Evolutionary conservation across 2,329 filamentous ascomycete genomes (phyloP).

Genomic region (Nigrograna mackinnonii): DNA sequence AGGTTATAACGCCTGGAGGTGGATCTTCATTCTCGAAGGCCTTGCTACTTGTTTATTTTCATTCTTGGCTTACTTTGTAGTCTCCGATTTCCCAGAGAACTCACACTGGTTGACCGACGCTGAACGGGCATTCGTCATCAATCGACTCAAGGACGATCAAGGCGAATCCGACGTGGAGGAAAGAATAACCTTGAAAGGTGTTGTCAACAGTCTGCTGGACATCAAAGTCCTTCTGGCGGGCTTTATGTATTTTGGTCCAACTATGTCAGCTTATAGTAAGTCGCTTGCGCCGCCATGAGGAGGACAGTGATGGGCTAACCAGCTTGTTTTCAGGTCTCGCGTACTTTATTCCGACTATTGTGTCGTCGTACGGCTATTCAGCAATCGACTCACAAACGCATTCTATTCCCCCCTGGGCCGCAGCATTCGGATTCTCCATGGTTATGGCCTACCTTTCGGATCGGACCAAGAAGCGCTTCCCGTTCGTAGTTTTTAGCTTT

Average conservation of each 20-base stretch:
- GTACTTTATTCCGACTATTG: constrained; percentile 46
- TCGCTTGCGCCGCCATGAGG: constrained; percentile 7
- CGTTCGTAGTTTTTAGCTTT: constrained; percentile 14
- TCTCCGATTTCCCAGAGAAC: constrained; percentile 63
- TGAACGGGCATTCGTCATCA: constrained; percentile 57
- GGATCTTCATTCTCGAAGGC: constrained; percentile 1
- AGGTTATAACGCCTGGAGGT: background rate
- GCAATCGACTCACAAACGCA: constrained; percentile 32
- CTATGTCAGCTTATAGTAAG: constrained; percentile 43
- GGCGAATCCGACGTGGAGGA: constrained; percentile 67
- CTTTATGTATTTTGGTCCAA: constrained; percentile 69
- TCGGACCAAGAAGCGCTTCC: constrained; percentile 7
- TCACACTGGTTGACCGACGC: constrained; percentile 56
- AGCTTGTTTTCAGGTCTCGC: constrained; percentile 1
- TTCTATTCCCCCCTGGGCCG: constrained; percentile 36
- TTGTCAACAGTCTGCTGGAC: constrained; percentile 60
- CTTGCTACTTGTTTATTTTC: background rate
- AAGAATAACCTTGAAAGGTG: constrained; percentile 63
- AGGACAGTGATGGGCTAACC: background rate
- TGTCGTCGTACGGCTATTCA: constrained; percentile 34
- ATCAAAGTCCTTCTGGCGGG: constrained; percentile 56
- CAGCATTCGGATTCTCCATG: constrained; percentile 16
- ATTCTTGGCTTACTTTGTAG: background rate
- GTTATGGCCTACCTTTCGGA: constrained; percentile 13
- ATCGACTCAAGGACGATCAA: constrained; percentile 64